These are phyloP conservation scores for Hypsizygus marmoreus DNA, from an alignment of 768 basidiomycete genomes.

Conservation along the genomic window DNA sequence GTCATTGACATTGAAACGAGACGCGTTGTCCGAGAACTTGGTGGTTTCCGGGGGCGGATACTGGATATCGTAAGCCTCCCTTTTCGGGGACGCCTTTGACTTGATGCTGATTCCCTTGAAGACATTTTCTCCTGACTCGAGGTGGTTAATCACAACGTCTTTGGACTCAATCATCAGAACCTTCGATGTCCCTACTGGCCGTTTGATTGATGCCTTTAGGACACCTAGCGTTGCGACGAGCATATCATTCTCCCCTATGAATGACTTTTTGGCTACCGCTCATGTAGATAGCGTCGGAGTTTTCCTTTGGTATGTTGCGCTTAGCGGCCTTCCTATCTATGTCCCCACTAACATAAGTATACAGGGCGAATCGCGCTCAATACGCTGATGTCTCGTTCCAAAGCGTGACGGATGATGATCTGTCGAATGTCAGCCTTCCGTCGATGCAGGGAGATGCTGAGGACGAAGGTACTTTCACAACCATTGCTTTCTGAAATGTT, in stretches of 20 bases:
- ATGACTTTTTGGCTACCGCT: conserved; percentile 93
- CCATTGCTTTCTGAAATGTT: background rate
- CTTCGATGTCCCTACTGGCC: conserved; percentile 92
- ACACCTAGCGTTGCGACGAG: conserved; percentile 88
- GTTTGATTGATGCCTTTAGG: conserved; percentile 89
- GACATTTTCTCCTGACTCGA: conserved; percentile 94
- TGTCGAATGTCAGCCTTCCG: conserved; percentile 72
- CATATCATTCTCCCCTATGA: conserved; percentile 90
- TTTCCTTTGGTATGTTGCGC: conserved; percentile 75
- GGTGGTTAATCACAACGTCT: conserved; percentile 89
- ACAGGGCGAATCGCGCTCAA: conserved; percentile 94
- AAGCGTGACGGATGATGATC: conserved; percentile 74
- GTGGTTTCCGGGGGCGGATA: conserved; percentile 80
- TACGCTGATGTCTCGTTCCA: conserved; percentile 84
- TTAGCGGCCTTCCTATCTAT: background rate
- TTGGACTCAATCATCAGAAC: conserved; percentile 92
- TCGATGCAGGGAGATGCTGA: conserved; percentile 81
- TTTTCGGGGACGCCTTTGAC: background rate
- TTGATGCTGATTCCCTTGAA: conserved; percentile 29
- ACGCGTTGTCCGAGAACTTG: conserved; percentile 85
- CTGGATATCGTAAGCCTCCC: conserved; percentile 74
- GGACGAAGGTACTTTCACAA: conserved; percentile 63
- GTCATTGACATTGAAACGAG: conserved; percentile 91
- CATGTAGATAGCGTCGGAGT: conserved; percentile 95
- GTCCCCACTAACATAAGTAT: conserved; percentile 6